Base-by-base conservation (phyloP, 129 eudicot species). In the Heracleum sosnowskyi region DNA sequence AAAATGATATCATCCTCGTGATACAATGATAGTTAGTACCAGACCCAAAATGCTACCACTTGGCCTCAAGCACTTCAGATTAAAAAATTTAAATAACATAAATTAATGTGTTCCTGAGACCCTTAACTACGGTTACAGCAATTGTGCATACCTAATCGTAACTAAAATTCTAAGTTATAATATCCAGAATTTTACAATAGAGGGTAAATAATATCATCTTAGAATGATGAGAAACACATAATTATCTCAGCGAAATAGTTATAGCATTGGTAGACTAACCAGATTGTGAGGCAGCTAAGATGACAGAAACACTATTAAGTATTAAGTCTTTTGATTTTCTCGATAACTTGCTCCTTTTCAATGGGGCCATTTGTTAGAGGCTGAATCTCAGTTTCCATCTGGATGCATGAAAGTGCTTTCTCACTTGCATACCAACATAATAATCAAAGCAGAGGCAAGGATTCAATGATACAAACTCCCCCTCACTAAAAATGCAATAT, bases 281-380 rank as follows among this genome's bases (percentile, higher is more conserved):
- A 79, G 98, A 88, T 78, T 69, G 87, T 82, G 93, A 85, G 79
- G 93, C 77, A 57, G 85, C 87, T 81, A 81, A 86, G 80, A 85
- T 74, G 40, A 83, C 63, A 69, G 94, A 91, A 77, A 72, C 73
- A 71, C 90, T n/a, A n/a, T n/a, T n/a, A n/a, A n/a, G n/a, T 91
- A 82, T 84, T 87, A 34, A 93, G 82, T 74, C 77, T 82, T 83
- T 83, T 87, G 75, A 93, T 85, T 82, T 83, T 82, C 79, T 81
- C 79, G 53, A 84, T 78, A 70, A 73, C 82, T 80, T 82, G 79
- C 62, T 45, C 79, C 69, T 79, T 79, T 78, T 86, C 82, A 77
- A 28, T 66, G 33, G 63, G 73, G 68, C 75, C 60, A 72, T 86
- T 83, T 16, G 68, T 75, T 74, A 79, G 77, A 35, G 78, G 36